These are phyloP conservation scores for Russula virescens DNA, from an alignment of 768 basidiomycete species.

Conservation along the genomic window DNA sequence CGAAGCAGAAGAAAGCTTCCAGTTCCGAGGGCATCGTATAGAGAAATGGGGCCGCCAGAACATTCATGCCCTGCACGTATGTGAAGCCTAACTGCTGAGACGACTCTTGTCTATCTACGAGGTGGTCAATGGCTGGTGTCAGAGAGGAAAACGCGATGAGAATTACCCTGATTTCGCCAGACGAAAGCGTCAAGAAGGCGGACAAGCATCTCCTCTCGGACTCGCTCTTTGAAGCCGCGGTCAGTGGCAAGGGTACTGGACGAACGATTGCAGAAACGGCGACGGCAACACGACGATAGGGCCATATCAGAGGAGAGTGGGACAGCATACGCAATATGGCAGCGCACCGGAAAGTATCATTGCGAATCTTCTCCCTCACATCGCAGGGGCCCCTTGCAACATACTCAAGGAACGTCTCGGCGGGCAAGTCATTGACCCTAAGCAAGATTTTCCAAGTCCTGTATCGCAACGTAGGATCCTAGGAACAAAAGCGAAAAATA, in stretches of 20 bases:
- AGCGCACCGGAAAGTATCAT: slow-evolving; percentile 87
- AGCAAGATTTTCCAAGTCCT: slow-evolving; percentile 94
- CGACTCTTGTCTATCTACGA: slow-evolving; percentile 61
- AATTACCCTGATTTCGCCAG: slow-evolving; percentile 83
- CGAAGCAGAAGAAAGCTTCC: slow-evolving; percentile 97
- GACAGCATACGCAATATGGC: not conserved
- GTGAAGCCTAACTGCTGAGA: slow-evolving; percentile 80
- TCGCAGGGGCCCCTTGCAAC: slow-evolving; percentile 81
- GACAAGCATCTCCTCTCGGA: slow-evolving; percentile 95
- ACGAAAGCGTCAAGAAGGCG: slow-evolving; percentile 97
- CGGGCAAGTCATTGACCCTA: slow-evolving; percentile 71
- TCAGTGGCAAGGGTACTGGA: slow-evolving; percentile 89
- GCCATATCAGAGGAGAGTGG: not conserved
- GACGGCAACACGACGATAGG: too few relatives aligned
- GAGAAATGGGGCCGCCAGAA: slow-evolving; percentile 94
- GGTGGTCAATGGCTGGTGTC: slow-evolving; percentile 1
- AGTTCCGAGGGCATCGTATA: slow-evolving; percentile 96
- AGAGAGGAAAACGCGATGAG: not conserved
- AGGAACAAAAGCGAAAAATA: not conserved
- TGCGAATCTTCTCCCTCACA: slow-evolving; percentile 88
- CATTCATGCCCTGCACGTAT: slow-evolving; percentile 99
- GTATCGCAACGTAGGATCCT: slow-evolving; percentile 84
- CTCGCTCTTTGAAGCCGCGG: slow-evolving; percentile 94
- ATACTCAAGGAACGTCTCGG: slow-evolving; percentile 69
- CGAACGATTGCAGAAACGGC: not conserved